Evolutionary conservation across 1,284 basidiomycete species (phyloP).

Genomic region (Irpex sp.): DNA sequence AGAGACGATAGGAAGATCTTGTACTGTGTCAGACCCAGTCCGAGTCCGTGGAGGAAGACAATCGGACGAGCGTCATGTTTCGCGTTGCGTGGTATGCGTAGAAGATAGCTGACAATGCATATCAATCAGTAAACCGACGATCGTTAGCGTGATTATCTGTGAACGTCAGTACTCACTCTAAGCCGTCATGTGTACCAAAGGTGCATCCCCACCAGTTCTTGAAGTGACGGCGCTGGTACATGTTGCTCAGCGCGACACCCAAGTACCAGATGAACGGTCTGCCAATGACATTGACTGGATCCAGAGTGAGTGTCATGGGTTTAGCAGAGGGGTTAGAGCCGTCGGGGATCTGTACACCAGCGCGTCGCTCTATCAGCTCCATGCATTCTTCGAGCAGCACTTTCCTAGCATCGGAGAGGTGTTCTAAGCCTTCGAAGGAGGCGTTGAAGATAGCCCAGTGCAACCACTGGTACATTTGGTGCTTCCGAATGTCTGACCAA

Average conservation of each 20-base stretch:
- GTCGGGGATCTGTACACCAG: conserved; percentile 63
- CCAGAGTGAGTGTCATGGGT: conserved; percentile 76
- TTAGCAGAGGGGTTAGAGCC: conserved; percentile 54
- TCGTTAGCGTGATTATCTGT: too few relatives aligned
- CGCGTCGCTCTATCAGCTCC: conserved; percentile 66
- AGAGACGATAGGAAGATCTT: conserved; percentile 46
- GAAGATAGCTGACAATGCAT: conserved; percentile 54
- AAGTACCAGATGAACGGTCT: conserved; percentile 76
- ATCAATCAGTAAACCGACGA: neutral
- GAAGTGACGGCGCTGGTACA: conserved; percentile 41
- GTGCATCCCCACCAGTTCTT: conserved; percentile 43
- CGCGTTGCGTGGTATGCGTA: conserved; percentile 58
- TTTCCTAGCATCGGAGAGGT: conserved; percentile 42
- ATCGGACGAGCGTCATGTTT: conserved; percentile 58
- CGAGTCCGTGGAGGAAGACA: conserved; percentile 85
- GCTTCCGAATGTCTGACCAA: conserved; percentile 67
- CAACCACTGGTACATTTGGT: conserved; percentile 75
- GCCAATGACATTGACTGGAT: conserved; percentile 65
- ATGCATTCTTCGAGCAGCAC: conserved; percentile 56
- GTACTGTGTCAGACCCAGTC: conserved; percentile 76
- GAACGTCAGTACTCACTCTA: conserved; percentile 49
- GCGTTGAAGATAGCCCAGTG: conserved; percentile 82
- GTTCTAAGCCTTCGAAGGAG: conserved; percentile 48
- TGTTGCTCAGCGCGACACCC: conserved; percentile 54
- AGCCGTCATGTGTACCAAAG: conserved; percentile 48